Evolutionary conservation across 768 basidiomycete species (phyloP).

Genomic region (Omphalotus guepiniiformis): DNA sequence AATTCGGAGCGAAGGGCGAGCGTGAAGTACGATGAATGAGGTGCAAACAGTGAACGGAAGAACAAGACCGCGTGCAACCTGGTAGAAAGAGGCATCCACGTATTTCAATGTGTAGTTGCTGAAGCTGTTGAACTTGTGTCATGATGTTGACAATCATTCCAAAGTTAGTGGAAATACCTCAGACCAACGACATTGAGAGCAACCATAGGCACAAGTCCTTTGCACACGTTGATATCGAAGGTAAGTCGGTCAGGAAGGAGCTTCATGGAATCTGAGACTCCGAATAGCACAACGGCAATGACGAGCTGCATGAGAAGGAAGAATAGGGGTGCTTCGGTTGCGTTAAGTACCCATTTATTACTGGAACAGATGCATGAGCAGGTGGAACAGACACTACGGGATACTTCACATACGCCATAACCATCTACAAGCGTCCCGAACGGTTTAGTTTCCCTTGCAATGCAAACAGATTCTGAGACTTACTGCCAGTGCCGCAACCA

Average conservation of each 20-base stretch:
- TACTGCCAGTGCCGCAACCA: conserved; percentile 84
- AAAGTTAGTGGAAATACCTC: conserved; percentile 61
- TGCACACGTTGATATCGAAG: conserved; percentile 61
- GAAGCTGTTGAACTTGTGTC: conserved; percentile 41
- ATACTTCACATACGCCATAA: conserved; percentile 65
- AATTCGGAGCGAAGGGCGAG: conserved; percentile 73
- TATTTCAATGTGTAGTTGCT: conserved; percentile 92
- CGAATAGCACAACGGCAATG: conserved; percentile 62
- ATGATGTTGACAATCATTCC: no score
- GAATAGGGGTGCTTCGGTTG: conserved; percentile 56
- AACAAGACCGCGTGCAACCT: conserved; percentile 90
- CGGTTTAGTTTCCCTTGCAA: neutral
- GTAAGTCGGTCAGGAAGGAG: conserved; percentile 64
- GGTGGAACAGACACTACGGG: neutral
- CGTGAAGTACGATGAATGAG: conserved; percentile 73
- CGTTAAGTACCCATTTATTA: conserved; percentile 67
- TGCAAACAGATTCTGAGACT: conserved; percentile 28
- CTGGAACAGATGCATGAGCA: conserved; percentile 24
- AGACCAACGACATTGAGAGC: conserved; percentile 77
- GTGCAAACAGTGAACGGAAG: conserved; percentile 90
- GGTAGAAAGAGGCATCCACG: conserved; percentile 93
- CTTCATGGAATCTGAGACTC: conserved; percentile 52
- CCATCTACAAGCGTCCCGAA: conserved; percentile 54
- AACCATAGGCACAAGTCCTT: conserved; percentile 73
- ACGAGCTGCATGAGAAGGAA: conserved; percentile 60